Evolutionary conservation across 768 basidiomycete genomes (phyloP), one percentile per base, ranked within the genome.

Genomic region (Phanerodontia chrysosporium): DNA sequence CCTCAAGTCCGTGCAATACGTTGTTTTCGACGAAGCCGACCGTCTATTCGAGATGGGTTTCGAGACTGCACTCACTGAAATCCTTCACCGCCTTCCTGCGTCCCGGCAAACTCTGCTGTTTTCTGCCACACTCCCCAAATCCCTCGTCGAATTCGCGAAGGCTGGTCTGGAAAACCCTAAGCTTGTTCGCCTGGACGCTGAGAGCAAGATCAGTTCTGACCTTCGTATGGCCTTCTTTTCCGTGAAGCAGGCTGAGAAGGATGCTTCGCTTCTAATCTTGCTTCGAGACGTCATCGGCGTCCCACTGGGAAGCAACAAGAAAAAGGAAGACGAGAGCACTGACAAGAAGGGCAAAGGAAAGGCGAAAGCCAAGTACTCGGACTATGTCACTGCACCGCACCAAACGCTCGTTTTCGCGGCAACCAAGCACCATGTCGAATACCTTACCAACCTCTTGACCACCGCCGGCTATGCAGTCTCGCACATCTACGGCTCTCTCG

Each of bases 21-120:
- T 95, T 61, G 91, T 98, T 24, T 98, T 98, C 66, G 97, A 99
- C 69, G 97, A 99, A 74, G 97, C 97, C 0, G 97, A 99, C 72
- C 89, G 97, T 32, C 83, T 99, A 12, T 99, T 99, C 72, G 97
- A 99, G 70, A 92, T 98, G 86, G 97, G 97, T 28, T 99, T 99
- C 72, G 90, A 92, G 65, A 85, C 87, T 1, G 90, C 95, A 51
- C 81, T 99, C 35, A 88, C 86, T 55, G 96, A 98, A 73, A 95
- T 98, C 64, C 77, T 99, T 14, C 83, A 88, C 65, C 92, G 95
- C 30, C 84, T 99, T 53, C 95, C 95, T 13, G 59, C 85, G 0
- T 82, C 85, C 14, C 86, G 97, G 30, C 97, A 98, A 73, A 96
- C 94, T 1, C 81, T 98, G 42, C 82, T 99, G 5, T 98, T 98